Conservation (phyloP, 208 protist genomes). For the Leptomonas seymouri region DNA sequence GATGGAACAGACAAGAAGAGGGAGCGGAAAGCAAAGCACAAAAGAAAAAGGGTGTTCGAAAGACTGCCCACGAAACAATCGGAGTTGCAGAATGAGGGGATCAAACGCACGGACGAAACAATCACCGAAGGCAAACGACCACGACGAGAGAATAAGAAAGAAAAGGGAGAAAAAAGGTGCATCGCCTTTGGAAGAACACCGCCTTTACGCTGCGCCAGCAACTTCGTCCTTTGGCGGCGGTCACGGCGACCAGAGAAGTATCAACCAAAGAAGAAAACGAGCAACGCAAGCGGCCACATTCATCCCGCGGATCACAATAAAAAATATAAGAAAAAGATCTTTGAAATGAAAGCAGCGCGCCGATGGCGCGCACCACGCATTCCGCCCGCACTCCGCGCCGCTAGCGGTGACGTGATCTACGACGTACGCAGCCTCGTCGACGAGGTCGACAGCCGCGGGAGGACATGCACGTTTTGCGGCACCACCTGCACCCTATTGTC, state of each 20-base stretch:
- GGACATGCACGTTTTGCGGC: neutral
- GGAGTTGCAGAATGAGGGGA: neutral
- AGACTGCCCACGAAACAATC: neutral
- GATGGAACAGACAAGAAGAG: neutral
- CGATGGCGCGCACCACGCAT: neutral
- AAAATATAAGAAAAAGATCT: neutral
- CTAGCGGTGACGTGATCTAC: constrained; percentile 4
- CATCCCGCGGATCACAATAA: neutral
- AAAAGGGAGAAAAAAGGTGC: neutral
- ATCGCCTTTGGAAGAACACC: neutral
- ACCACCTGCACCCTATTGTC: neutral
- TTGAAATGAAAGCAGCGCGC: neutral
- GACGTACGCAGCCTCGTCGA: constrained; percentile 4
- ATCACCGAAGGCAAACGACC: too few species aligned
- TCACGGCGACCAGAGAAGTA: too few species aligned
- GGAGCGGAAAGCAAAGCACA: neutral
- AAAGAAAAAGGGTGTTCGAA: too few species aligned
- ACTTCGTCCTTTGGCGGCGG: too few species aligned
- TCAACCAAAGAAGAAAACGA: too few species aligned
- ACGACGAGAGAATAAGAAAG: neutral
- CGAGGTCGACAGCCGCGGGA: constrained; percentile 11
- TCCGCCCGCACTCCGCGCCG: too few species aligned
- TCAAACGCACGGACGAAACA: too few species aligned
- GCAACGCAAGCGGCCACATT: neutral
- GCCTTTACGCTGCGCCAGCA: too few species aligned